These are phyloP conservation scores for Syzygium grande DNA, from an alignment of 345 rosid species.

Conservation along the genomic window DNA sequence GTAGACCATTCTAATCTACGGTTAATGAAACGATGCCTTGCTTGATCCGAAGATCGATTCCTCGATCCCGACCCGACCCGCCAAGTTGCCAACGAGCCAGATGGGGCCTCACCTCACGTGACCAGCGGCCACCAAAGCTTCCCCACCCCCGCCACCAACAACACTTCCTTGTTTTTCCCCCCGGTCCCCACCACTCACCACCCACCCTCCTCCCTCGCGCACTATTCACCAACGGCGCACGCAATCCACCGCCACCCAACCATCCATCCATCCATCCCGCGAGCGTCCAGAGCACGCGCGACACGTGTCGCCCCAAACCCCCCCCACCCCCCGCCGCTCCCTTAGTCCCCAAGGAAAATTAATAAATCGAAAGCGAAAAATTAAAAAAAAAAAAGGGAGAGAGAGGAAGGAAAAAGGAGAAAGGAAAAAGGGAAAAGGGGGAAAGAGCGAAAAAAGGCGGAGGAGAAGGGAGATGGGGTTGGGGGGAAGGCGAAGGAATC, in stretches of 20 bases:
- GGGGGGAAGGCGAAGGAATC: constrained; percentile 27
- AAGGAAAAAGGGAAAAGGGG: background rate
- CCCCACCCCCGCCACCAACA: no score
- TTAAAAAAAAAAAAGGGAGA: fast-evolving
- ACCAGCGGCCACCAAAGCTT: background rate
- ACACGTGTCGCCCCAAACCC: background rate
- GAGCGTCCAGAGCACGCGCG: background rate
- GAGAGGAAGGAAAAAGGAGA: background rate
- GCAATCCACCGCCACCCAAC: background rate
- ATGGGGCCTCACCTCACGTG: background rate
- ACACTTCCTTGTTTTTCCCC: background rate
- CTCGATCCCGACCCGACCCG: background rate
- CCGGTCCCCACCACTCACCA: background rate
- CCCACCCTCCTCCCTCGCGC: background rate
- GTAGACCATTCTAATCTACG: no score
- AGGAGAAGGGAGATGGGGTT: background rate
- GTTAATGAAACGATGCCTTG: no score
- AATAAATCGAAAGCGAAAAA: background rate
- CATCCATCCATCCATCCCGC: background rate
- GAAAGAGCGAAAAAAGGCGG: background rate
- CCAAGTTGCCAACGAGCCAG: background rate
- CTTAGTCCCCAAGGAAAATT: background rate
- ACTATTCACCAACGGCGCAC: background rate
- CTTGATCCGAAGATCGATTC: no score
- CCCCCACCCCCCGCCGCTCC: background rate